phyloP scores from a whole-genome alignment of 805 yeast species.

The Yamadazyma philogaea region DNA sequence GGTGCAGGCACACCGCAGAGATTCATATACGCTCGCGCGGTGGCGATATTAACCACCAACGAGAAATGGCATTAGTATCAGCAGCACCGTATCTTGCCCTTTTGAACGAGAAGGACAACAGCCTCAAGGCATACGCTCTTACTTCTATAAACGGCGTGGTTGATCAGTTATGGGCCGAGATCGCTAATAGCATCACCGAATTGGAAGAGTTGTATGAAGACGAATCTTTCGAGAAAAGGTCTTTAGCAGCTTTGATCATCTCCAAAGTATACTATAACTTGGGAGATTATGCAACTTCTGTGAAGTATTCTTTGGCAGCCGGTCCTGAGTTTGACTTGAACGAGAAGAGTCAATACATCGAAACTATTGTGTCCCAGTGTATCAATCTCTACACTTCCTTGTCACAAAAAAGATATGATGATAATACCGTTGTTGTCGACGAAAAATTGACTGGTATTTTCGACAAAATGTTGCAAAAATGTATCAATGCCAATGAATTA shows the following conservation, averaged over 20 bases:
- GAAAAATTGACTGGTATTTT: conserved; percentile 65
- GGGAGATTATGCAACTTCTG: conserved; percentile 91
- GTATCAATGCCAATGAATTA: conserved; percentile 66
- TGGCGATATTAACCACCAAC: conserved; percentile 9
- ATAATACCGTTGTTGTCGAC: conserved; percentile 43
- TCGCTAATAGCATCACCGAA: conserved; percentile 82
- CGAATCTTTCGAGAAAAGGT: conserved; percentile 65
- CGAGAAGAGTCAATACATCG: conserved; percentile 80
- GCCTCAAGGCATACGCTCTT: conserved; percentile 80
- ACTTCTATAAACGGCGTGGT: conserved; percentile 76
- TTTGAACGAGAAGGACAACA: conserved; percentile 74
- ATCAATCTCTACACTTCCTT: conserved; percentile 74
- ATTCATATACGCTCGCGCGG: conserved; percentile 4
- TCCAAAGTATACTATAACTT: conserved; percentile 88
- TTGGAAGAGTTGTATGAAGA: conserved; percentile 93
- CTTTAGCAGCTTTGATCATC: conserved; percentile 86
- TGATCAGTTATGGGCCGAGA: conserved; percentile 95
- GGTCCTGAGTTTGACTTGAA: conserved; percentile 74
- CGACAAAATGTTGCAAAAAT: conserved; percentile 81
- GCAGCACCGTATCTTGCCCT: conserved; percentile 93
- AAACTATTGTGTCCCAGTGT: conserved; percentile 91
- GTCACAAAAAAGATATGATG: conserved; percentile 46
- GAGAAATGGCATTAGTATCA: conserved; percentile 63
- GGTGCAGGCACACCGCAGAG: neutral
- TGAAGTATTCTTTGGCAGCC: conserved; percentile 82